Base-by-base conservation (phyloP, 2,329 filamentous ascomycete species). In the Ophiostoma australiae region DNA sequence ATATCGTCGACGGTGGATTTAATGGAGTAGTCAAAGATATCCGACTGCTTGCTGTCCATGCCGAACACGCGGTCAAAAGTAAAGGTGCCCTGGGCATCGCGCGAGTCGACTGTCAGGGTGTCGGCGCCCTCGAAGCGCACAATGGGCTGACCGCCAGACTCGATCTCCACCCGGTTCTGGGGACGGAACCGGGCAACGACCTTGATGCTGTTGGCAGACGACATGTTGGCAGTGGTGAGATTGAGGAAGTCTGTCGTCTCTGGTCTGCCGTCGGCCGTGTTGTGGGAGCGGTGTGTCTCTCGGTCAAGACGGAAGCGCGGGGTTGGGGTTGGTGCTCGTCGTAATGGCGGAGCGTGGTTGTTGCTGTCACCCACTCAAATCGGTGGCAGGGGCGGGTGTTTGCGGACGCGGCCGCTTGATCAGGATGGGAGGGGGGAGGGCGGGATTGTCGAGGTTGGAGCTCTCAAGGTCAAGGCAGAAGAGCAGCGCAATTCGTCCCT, bases 11-110 rank as follows among this genome's bases (percentile, higher is more conserved):
- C 95, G 27, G 95, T 98, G 35, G 92, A 88, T 75, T 91, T 90
- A 80, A 99, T 98, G 61, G 95, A 98, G 83, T 95, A 99, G 81
- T 98, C 92, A 83, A 99, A 99, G 77, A 99, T 93, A 81, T 98
- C 94, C 78, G 88, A 85, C 82, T 99, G 95, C 77, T 89, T 89
- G 78, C 92, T 95, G 81, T 86, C 85, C 92, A 97, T 98, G 80
- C 92, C 93, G 83, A 99, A 99, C 75, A 99, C 93, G 74, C 94
- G 91, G 81, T 99, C 95, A 81, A 98, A 99, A 74, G 95, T 99
- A 80, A 98, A 99, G 79, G 89, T 85, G 72, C 93, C 93, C 75
- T 90, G 84, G 73, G 90, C 91, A 80, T 97, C 94, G 79, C 85
- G 89, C 75, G 93, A 96, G 77, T 91, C 90, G 80, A 98, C 84